Conservation (phyloP, 2,329 filamentous ascomycete species). For the Exophiala alcalophila region DNA sequence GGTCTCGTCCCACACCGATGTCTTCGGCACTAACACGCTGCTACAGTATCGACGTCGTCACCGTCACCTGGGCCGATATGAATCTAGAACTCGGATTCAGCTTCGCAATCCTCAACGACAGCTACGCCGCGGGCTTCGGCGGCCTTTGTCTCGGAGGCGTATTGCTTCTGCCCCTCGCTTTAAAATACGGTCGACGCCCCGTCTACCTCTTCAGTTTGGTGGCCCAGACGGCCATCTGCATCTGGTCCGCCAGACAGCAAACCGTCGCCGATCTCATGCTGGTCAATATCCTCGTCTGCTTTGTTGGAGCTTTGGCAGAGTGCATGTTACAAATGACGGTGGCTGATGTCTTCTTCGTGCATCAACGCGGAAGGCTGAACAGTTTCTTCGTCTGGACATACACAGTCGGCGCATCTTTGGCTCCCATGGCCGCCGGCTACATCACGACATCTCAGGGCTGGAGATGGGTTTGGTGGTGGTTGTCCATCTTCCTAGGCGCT, state of each 20-base stretch:
- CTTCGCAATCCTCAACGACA: conserved; percentile 44
- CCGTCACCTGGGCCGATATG: conserved; percentile 45
- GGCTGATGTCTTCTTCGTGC: conserved; percentile 50
- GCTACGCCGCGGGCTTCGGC: conserved; percentile 45
- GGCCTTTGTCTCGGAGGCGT: conserved; percentile 43
- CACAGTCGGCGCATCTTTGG: conserved; percentile 37
- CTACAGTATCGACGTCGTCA: conserved; percentile 38
- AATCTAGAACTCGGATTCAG: conserved; percentile 45
- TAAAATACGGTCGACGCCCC: conserved; percentile 48
- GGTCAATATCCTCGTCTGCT: conserved; percentile 45
- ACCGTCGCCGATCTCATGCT: conserved; percentile 45
- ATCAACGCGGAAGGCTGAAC: conserved; percentile 50
- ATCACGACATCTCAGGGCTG: conserved; percentile 45
- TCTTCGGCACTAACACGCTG: not conserved
- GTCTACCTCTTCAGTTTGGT: conserved; percentile 46
- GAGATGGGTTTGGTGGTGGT: conserved; percentile 53
- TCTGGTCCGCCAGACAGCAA: conserved; percentile 47
- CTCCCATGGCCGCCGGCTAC: conserved; percentile 43
- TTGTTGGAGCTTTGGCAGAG: conserved; percentile 46
- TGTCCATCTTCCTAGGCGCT: conserved; percentile 40
- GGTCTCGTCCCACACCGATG: not conserved
- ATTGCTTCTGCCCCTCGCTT: conserved; percentile 46
- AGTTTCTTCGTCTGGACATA: conserved; percentile 43
- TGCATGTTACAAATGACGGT: conserved; percentile 49
- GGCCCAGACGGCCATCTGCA: conserved; percentile 37